Evolutionary conservation across 176 grass and related monocot species (phyloP).

Genomic region (Zizania latifolia): DNA sequence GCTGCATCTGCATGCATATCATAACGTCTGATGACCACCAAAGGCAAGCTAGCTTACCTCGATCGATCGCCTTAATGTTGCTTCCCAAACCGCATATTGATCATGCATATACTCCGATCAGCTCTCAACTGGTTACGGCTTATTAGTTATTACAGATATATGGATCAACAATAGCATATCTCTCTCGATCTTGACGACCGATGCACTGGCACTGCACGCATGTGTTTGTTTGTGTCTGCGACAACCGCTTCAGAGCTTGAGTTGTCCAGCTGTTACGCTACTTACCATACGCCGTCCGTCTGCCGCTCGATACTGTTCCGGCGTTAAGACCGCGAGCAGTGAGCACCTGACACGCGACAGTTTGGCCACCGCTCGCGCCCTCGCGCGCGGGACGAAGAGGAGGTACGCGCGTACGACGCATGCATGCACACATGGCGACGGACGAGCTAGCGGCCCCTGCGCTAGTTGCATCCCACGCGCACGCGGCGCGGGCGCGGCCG

Average conservation of each 20-base stretch:
- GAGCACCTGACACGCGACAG: slow-evolving; percentile 37
- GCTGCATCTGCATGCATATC: neutral
- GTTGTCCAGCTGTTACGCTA: slow-evolving; percentile 3
- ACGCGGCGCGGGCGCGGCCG: neutral
- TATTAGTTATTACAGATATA: neutral
- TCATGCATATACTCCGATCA: neutral
- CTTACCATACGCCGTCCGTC: neutral
- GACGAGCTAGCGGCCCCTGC: neutral
- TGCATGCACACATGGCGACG: neutral
- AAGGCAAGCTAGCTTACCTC: neutral
- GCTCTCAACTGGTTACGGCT: neutral
- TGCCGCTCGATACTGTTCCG: slow-evolving; percentile 17
- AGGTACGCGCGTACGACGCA: neutral
- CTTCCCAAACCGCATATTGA: neutral
- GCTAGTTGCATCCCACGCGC: neutral
- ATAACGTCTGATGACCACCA: neutral
- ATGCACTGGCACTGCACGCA: neutral
- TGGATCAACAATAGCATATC: neutral
- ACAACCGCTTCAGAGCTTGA: slow-evolving; percentile 4
- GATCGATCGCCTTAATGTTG: neutral
- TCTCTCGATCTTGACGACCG: neutral
- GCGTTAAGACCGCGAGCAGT: slow-evolving; percentile 4
- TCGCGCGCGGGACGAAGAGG: no score
- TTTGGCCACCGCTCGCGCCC: neutral
- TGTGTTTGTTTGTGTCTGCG: neutral